Conservation (phyloP, 768 basidiomycete species). For the Lyophyllum shimeji region DNA sequence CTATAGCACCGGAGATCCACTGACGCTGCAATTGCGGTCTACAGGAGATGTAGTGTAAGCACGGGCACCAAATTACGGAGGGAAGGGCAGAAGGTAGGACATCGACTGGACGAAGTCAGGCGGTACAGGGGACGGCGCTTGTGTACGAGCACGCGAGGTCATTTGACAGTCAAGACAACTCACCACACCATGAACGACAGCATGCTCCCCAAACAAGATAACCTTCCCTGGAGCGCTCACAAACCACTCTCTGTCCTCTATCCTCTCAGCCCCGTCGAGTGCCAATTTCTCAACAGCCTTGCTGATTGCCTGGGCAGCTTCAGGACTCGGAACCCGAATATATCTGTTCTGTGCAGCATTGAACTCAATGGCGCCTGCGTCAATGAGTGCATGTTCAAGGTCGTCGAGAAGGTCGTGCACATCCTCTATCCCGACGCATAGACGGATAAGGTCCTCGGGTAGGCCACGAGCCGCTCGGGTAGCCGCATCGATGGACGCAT, state of each 20-base stretch:
- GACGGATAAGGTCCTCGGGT: conserved; percentile 96
- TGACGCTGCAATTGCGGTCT: conserved; percentile 94
- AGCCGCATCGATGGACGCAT: conserved; percentile 96
- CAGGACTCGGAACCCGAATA: conserved; percentile 29
- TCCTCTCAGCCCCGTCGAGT: conserved; percentile 28
- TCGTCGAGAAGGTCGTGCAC: conserved; percentile 91
- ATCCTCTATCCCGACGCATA: conserved; percentile 99
- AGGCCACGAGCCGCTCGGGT: conserved; percentile 94
- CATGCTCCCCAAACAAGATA: conserved; percentile 97
- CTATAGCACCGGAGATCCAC: conserved; percentile 96
- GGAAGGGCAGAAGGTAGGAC: conserved; percentile 1
- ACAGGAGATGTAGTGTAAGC: conserved; percentile 16
- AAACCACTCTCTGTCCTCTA: conserved; percentile 62
- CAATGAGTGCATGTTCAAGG: conserved; percentile 87
- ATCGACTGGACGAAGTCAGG: conserved; percentile 1
- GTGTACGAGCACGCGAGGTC: background rate
- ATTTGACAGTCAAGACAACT: conserved; percentile 33
- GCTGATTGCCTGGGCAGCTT: conserved; percentile 41
- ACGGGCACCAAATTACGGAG: conserved; percentile 3
- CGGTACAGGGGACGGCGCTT: background rate
- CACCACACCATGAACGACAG: conserved; percentile 95
- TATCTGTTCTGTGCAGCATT: conserved; percentile 55
- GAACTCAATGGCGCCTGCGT: conserved; percentile 82
- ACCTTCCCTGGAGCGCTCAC: conserved; percentile 98
- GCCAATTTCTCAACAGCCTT: conserved; percentile 72